Conservation (phyloP, 225 moss, liverwort and hornwort genomes). For the Rhytidiadelphus loreus region DNA sequence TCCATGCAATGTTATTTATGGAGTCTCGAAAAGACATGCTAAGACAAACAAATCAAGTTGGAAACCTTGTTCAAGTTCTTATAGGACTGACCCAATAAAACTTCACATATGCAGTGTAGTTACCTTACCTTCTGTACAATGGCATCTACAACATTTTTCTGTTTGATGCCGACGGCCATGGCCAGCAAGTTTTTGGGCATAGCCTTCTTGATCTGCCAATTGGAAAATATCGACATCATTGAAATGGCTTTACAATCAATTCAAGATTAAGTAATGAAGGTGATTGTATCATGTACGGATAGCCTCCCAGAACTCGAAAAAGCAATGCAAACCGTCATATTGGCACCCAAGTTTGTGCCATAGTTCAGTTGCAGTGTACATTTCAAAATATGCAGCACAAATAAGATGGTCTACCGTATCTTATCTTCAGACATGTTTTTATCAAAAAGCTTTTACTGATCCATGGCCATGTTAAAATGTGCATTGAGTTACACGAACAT, state of each 20-base stretch:
- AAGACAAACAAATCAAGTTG: not conserved
- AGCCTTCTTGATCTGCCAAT: slow-evolving; percentile 13
- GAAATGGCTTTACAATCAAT: not conserved
- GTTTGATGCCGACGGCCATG: slow-evolving; percentile 84
- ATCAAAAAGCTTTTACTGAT: not conserved
- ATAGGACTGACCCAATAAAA: not conserved
- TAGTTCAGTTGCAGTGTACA: not conserved
- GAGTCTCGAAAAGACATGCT: not conserved
- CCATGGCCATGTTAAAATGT: not conserved
- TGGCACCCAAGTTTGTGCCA: not conserved
- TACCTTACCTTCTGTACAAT: slow-evolving; percentile 31
- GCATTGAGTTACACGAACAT: not conserved
- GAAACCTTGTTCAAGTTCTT: not conserved
- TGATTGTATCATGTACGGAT: not conserved
- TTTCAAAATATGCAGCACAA: not conserved
- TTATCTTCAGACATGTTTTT: not conserved
- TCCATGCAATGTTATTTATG: not conserved
- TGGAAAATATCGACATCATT: not conserved
- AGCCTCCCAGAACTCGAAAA: not conserved
- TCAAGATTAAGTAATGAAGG: not conserved
- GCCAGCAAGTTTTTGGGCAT: slow-evolving; percentile 59
- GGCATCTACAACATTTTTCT: slow-evolving; percentile 49
- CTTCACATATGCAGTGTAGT: not conserved
- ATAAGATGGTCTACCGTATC: not conserved
- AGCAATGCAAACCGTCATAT: not conserved